Base-by-base conservation (phyloP, 345 rosid genomes). In the Eucalyptus erythrocorys region DNA sequence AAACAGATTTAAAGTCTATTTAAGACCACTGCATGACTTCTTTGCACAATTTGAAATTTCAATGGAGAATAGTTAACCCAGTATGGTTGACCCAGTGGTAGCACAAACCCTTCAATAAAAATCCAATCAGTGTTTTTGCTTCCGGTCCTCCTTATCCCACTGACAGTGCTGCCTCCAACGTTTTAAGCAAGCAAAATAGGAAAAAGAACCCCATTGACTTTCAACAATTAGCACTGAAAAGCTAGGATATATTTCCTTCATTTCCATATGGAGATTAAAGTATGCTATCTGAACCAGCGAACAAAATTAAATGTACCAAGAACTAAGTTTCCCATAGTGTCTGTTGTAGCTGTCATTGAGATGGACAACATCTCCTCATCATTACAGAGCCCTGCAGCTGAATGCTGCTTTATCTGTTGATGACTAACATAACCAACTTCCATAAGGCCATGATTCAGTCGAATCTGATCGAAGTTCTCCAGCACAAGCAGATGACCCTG, bases 401-500 rank as follows among this genome's bases (percentile, higher is more conserved):
- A 40, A 45, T 86, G 47, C 21, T 40, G n/a, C 47, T 61, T 85
- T 86, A 61, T 89, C 91, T 87, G 87, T 90, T 91, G 91, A 92
- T 94, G 95, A 89, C 91, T 92, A 64, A 89, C 89, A 89, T 97
- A 97, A 89, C 98, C 97, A 86, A 90, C 92, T 90, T 96, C 99
- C 99, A 97, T 97, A 48, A 94, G 91, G 55, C 99, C 99, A 87
- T 96, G 99, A 90, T 95, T 96, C 89, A 97, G 89, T 90, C 90
- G 88, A 92, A 97, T 88, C 17, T 91, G 90, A 89, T 86, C 88
- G 88, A 94, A 97, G 90, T 95, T 94, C 90, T 95, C 97, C 12
- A 97, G 92, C 92, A 97, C 96, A 87, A 97, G 95, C 87, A 97
- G 92, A 93, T 96, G 96, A 37, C 99, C 99, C 99, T 96, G 93